phyloP scores from a whole-genome alignment of 805 yeast species.

The Starmerella scarabaei region DNA sequence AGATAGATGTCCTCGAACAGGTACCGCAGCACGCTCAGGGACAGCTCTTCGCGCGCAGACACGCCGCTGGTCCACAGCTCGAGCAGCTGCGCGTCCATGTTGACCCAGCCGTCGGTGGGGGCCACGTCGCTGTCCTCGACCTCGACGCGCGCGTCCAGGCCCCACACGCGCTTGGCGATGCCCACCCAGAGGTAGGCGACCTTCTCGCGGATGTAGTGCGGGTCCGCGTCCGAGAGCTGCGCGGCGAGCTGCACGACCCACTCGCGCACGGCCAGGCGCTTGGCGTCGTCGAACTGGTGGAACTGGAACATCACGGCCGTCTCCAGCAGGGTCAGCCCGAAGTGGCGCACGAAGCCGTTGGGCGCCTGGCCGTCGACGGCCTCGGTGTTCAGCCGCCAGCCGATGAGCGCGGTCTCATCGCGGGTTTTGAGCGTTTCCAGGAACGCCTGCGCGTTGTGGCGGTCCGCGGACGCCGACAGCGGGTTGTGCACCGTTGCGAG shows the following conservation, averaged over 20 bases:
- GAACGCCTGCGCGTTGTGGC: constrained; percentile 48
- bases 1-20: constrained; percentile 87
- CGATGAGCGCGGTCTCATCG: constrained; percentile 84
- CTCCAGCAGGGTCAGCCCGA: constrained; percentile 70
- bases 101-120: constrained; percentile 52
- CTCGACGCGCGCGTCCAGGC: constrained; percentile 31
- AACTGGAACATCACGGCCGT: constrained; percentile 48
- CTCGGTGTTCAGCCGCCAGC: constrained; percentile 47
- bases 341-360: constrained; percentile 68
- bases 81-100: constrained; percentile 70
- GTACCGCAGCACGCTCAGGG: constrained; percentile 67
- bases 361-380: constrained; percentile 10
- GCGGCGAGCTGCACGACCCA: constrained; percentile 76
- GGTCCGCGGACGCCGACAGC: constrained; percentile 24
- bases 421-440: constrained; percentile 63
- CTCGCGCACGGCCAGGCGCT: constrained; percentile 53
- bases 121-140: constrained; percentile 21
- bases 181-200: constrained; percentile 84
- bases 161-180: constrained; percentile 86
- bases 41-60: constrained; percentile 36
- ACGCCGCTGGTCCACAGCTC: constrained; percentile 56
- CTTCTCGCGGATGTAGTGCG: constrained; percentile 82
- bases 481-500: constrained; percentile 37
- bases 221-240: constrained; percentile 50
- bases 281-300: constrained; percentile 43